Conservation (phyloP, 768 basidiomycete species). For the Lentinula guzmanii region DNA sequence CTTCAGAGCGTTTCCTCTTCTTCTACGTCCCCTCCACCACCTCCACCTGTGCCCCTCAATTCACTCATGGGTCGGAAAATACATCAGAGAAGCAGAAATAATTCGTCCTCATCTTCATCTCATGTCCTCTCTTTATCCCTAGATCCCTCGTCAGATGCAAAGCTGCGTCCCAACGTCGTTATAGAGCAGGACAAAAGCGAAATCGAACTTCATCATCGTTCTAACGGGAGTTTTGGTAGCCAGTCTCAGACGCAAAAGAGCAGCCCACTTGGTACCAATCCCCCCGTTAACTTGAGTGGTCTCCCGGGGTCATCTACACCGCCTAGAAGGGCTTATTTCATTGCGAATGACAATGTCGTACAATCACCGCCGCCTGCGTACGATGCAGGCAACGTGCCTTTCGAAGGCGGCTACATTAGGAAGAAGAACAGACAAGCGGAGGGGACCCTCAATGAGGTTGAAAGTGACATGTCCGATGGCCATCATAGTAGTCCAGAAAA, state of each 20-base stretch:
- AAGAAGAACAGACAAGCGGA: background rate
- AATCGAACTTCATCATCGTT: background rate
- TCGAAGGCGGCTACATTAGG: background rate
- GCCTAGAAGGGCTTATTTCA: constrained; percentile 33
- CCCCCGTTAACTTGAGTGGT: constrained; percentile 16
- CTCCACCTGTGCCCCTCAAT: constrained; percentile 4
- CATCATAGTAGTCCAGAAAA: background rate
- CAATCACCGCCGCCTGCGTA: constrained; percentile 46
- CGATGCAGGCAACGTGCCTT: background rate
- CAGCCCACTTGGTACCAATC: constrained; percentile 1
- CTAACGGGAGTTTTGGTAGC: background rate
- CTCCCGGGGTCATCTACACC: constrained; percentile 14
- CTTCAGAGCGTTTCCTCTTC: background rate
- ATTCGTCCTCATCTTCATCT: constrained; percentile 4
- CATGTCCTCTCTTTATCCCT: constrained; percentile 3
- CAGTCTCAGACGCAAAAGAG: background rate
- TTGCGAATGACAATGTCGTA: constrained; percentile 26
- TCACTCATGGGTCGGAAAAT: background rate
- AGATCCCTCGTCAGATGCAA: background rate
- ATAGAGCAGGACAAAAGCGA: background rate
- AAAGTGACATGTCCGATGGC: background rate
- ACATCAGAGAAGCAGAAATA: constrained; percentile 1
- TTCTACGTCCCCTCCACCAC: constrained; percentile 1
- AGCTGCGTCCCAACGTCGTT: constrained; percentile 2
- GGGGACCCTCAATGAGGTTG: background rate